A percentile compares a stretch with the other conserved stretches of the same genome.
phyloP scores from a whole-genome alignment of 768 basidiomycete species.

The Termitomyces bulborhizus region DNA sequence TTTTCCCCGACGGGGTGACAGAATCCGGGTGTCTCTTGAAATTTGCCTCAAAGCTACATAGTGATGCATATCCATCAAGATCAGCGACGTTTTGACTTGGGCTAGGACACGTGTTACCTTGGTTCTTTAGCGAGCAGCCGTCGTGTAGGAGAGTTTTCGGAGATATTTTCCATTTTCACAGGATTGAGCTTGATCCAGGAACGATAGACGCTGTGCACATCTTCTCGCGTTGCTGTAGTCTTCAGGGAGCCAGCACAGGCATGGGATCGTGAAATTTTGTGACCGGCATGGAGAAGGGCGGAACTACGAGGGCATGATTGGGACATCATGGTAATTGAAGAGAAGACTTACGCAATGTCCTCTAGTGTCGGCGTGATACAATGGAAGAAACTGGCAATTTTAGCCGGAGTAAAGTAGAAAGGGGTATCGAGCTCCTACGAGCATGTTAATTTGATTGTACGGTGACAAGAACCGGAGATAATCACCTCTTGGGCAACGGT shows the following conservation, averaged over 20 bases:
- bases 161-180: constrained; percentile 78
- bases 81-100: background rate
- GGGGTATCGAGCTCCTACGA: constrained; percentile 65
- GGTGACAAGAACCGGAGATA: background rate
- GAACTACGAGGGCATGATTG: constrained; percentile 44
- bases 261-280: constrained; percentile 86
- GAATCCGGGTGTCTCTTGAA: constrained; percentile 72
- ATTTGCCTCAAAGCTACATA: constrained; percentile 52
- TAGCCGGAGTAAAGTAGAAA: constrained; percentile 87
- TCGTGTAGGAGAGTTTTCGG: constrained; percentile 64
- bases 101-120: constrained; percentile 32
- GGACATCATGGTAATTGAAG: background rate
- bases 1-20: constrained; percentile 49
- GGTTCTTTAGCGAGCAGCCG: constrained; percentile 63
- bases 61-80: background rate
- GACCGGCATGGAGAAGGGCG: constrained; percentile 82
- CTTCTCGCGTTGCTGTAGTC: constrained; percentile 68
- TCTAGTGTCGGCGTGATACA: constrained; percentile 70
- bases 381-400: constrained; percentile 77
- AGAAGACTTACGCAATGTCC: constrained; percentile 59
- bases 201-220: constrained; percentile 78
- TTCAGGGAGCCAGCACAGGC: constrained; percentile 87
- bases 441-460: background rate
- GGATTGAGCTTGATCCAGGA: constrained; percentile 82
- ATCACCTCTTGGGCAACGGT: constrained; percentile 82